Evolutionary conservation across 345 rosid species (phyloP).

Genomic region (Euphorbia lathyris): DNA sequence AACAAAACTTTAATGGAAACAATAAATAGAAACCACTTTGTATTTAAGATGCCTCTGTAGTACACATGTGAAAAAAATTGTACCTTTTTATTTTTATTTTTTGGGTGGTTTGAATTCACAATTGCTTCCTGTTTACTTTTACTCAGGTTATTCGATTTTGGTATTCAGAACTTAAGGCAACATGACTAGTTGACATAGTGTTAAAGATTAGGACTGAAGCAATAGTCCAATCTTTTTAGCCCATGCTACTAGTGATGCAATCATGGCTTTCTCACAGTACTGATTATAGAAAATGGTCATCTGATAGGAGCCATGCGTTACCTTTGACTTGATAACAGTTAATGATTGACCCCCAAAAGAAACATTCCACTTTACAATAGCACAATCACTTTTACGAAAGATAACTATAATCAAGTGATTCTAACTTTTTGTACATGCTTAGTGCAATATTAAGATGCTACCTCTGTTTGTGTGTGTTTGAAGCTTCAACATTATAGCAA

Average conservation of each 20-base stretch:
- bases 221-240: conserved; percentile 10
- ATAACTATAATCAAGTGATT: conserved; percentile 29
- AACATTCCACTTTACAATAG: conserved; percentile 27
- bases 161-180: neutral
- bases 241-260: neutral
- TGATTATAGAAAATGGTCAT: neutral
- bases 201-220: conserved; percentile 1
- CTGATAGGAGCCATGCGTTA: conserved; percentile 14
- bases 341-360: conserved; percentile 37
- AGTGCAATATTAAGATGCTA: conserved; percentile 25
- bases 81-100: neutral
- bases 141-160: neutral
- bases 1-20: neutral
- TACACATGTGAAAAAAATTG: neutral
- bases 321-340: conserved; percentile 31
- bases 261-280: neutral
- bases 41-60: neutral
- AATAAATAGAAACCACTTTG: neutral
- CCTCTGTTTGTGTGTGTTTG: neutral
- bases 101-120: neutral
- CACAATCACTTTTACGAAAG: conserved; percentile 20
- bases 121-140: neutral
- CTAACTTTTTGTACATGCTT: conserved; percentile 34
- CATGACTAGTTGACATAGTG: conserved; percentile 8
- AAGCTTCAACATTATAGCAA: conserved; percentile 6